Base-by-base conservation (phyloP, 805 yeast genomes). In the Schwanniomyces vanrijiae region DNA sequence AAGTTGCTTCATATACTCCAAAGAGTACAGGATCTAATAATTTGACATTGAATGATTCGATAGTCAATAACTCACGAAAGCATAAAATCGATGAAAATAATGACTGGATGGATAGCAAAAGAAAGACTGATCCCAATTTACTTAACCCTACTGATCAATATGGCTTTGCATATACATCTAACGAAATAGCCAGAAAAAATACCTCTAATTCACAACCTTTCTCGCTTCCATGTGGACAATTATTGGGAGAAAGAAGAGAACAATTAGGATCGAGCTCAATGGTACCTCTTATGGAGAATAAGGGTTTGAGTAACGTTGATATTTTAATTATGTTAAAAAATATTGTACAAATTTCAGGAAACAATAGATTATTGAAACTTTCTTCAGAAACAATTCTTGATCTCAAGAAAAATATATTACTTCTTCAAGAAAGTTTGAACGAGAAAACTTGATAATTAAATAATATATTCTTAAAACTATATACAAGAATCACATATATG, bases 141-240 rank as follows among this genome's bases (percentile, higher is more conserved):
- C 10, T 13, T 14, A 31, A 16, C 7, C 35, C 20, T 31, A 14
- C 19, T 7, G 20, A 16, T 31, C 20, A 16, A 31, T 31, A 31
- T 31, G 20, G 16, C 35, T 16, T 14, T 31, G 4, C 18, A 16
- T 31, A 16, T 16, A 4, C 35, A 16, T 10, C 35, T 4, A 11
- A 31, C 19, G 20, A 13, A 9, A 13, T 13, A 11, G 11, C 20
- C 8, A 31, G 35, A 6, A 31, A 31, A 31, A 10, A 8, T 31
- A 31, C 14, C n/a, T 14, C 7, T 31, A 31, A 31, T 14, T 6
- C 35, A 7, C 35, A 31, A 13, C 20, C 35, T 6, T 31, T 31
- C 20, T 18, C 35, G 5, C 84, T 55, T 80, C 86, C 50, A 71
- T 80, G 10, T 78, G 76, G 55, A 83, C 80, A 46, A 43, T 52